Evolutionary conservation across 176 grass and related monocot species (phyloP).

Genomic region (Phragmites australis): DNA sequence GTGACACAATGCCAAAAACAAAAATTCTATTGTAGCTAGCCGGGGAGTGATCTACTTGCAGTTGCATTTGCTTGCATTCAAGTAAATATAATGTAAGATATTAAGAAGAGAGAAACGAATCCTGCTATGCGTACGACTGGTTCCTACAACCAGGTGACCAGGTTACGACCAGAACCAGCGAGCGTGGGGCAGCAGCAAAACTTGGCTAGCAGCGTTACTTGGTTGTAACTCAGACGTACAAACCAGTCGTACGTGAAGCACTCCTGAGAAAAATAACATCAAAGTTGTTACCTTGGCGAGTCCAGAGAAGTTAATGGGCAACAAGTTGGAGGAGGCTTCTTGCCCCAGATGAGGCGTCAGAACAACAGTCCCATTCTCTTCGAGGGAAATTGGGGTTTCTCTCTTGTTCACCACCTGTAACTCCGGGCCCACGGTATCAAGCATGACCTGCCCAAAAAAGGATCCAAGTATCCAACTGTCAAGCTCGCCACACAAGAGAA

Average conservation of each 20-base stretch:
- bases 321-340: conserved; percentile 64
- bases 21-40: neutral
- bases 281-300: conserved; percentile 59
- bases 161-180: too few relatives aligned
- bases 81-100: neutral
- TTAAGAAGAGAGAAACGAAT: too few relatives aligned
- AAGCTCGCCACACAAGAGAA: neutral
- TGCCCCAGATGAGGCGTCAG: conserved; percentile 74
- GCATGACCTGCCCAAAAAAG: conserved; percentile 63
- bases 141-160: too few relatives aligned
- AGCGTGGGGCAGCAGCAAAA: too few relatives aligned
- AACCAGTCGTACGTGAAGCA: too few relatives aligned
- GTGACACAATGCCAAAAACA: neutral
- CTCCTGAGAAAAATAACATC: conserved; percentile 7
- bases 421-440: conserved; percentile 93
- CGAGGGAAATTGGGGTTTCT: conserved; percentile 70
- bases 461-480: neutral
- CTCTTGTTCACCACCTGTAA: conserved; percentile 86
- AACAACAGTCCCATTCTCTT: conserved; percentile 67
- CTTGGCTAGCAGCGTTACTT: too few relatives aligned
- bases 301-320: conserved; percentile 92
- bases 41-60: neutral
- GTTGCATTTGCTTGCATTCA: neutral
- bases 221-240: too few relatives aligned
- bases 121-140: too few relatives aligned